A percentile compares a stretch with the other conserved stretches of the same genome.
Conservation (phyloP, 495 filamentous ascomycete species). For the Chaetomium cochliodes region DNA sequence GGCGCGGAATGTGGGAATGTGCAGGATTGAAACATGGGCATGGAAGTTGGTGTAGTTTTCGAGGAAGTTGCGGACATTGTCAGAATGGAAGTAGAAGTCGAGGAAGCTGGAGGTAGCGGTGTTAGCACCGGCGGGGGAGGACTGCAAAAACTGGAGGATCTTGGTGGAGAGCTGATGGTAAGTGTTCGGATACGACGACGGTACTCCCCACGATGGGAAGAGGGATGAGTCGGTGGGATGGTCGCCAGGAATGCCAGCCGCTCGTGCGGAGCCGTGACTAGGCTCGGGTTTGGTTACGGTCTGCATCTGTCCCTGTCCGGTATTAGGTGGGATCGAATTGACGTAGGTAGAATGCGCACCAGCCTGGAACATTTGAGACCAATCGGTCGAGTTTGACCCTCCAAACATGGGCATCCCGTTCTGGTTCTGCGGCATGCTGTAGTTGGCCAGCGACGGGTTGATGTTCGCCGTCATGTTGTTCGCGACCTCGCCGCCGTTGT, state of each 20-base stretch:
- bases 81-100: conserved; percentile 53
- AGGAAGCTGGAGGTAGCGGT: conserved; percentile 43
- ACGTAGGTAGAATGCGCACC: conserved; percentile 61
- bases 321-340: conserved; percentile 58
- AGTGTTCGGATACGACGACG: conserved; percentile 45
- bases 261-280: conserved; percentile 41
- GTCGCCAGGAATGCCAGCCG: conserved; percentile 43
- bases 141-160: conserved; percentile 56
- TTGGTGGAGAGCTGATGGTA: conserved; percentile 52
- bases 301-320: conserved; percentile 48
- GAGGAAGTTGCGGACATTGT: conserved; percentile 62
- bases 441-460: conserved; percentile 57
- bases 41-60: conserved; percentile 62
- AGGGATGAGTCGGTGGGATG: conserved; percentile 42
- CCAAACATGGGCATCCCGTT: conserved; percentile 55
- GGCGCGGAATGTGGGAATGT: conserved; percentile 64
- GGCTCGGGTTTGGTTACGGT: conserved; percentile 54
- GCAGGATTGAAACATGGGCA: conserved; percentile 66
- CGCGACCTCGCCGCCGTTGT: conserved; percentile 51
- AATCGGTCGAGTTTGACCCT: conserved; percentile 54
- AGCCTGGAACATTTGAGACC: conserved; percentile 72
- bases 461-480: conserved; percentile 55
- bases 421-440: conserved; percentile 52
- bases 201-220: conserved; percentile 44
- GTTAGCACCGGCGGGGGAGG: conserved; percentile 37